Base-by-base conservation (phyloP, 257 asterid genomes). In the Henckelia pumila region DNA sequence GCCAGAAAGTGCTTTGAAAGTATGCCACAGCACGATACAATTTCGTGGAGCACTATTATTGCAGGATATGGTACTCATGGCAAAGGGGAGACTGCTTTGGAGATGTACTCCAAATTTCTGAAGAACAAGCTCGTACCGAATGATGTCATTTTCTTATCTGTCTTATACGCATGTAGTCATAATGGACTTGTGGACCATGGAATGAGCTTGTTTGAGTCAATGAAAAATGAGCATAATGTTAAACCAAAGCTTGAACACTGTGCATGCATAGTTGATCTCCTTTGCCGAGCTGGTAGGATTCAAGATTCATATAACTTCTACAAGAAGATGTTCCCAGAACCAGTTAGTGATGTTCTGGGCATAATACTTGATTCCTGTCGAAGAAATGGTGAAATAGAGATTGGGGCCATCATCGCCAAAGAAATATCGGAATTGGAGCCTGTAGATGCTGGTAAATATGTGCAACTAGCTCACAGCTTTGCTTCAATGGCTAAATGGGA, bases 31-130 rank as follows among this genome's bases (percentile, higher is more conserved):
- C 91, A 77, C 25, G 97, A 90, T 63, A 67, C 71, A 14, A 76
- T 89, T 65, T 85, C 88, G 8, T 91, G 97, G 95, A 85, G 89
- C 79, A 73, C 95, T 6, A 88, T 91, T 25, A 86, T 91, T 49
- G 72, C 85, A 14, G 97, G 89, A 64, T 86, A 85, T 35, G 97
- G 97, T 35, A 86, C 85, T 66, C 92, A 91, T 59, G 96, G 97
- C 7, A 76, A 77, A 78, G 97, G 93, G 32, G 85, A 82, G 44
- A 70, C 71, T 44, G 95, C 97, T 28, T 65, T 91, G 75, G 84
- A 81, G 59, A 73, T 91, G 83, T 91, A 77, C 81, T 72, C 73
- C 0, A 44, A 76, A 71, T 85, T 79, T 73, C 74, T 86, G 68
- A 58, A 67, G 17, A 78, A 69, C 26, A 95, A 92, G 21, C 64